phyloP scores from a whole-genome alignment of 495 filamentous ascomycete species.

The Annulohypoxylon stygium region DNA sequence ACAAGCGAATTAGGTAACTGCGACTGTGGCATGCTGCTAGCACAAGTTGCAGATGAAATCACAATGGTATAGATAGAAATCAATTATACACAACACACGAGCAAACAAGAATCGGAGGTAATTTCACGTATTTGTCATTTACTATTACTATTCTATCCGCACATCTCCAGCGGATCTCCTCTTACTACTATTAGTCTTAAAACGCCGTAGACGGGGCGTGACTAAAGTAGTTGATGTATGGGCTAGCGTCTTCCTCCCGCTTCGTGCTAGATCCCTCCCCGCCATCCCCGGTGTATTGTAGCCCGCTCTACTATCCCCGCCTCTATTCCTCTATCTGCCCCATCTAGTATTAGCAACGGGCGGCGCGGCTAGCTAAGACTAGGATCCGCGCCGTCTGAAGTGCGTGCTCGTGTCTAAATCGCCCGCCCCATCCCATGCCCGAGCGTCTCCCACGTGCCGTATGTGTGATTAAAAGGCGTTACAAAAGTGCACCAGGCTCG shows the following conservation, averaged over 20 bases:
- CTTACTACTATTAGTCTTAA: slow-evolving; percentile 7
- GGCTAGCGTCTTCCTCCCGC: slow-evolving; percentile 17
- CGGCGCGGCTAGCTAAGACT: slow-evolving; percentile 11
- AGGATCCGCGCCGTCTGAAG: neutral
- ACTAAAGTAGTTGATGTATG: slow-evolving; percentile 13
- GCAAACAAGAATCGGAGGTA: neutral
- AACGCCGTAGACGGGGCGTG: slow-evolving; percentile 12
- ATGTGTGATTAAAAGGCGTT: slow-evolving; percentile 5
- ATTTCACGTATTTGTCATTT: slow-evolving; percentile 23
- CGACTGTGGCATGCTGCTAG: neutral
- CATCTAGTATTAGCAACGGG: slow-evolving; percentile 5
- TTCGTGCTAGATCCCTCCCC: slow-evolving; percentile 20
- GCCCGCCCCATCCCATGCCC: slow-evolving; percentile 3
- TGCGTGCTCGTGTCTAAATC: neutral
- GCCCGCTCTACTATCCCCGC: neutral
- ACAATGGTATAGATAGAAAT: neutral
- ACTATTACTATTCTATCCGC: slow-evolving; percentile 31
- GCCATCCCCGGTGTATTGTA: slow-evolving; percentile 2
- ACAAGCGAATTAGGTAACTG: neutral
- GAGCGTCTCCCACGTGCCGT: slow-evolving; percentile 3
- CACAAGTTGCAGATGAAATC: neutral
- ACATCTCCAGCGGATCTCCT: slow-evolving; percentile 7
- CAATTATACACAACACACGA: neutral
- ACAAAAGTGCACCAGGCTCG: neutral
- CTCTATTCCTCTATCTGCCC: neutral